A percentile compares a stretch with the other conserved stretches of the same genome.
Conservation (phyloP, 495 filamentous ascomycete species). For the Trichoderma parareesei region DNA sequence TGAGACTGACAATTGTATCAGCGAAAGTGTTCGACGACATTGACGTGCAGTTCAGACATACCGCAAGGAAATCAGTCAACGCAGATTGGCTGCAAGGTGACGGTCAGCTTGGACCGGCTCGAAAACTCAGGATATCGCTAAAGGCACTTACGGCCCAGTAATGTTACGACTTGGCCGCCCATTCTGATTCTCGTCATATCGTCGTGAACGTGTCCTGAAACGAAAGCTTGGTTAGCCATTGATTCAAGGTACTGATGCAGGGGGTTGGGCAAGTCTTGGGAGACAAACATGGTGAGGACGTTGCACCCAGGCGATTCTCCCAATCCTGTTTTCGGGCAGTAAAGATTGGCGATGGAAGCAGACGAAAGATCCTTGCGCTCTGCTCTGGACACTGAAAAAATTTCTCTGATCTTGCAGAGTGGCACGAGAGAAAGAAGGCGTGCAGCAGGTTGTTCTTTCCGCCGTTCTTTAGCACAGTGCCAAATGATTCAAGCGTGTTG, state of each 20-base stretch:
- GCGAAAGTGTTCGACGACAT: neutral
- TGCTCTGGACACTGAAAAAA: neutral
- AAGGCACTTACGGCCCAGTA: slow-evolving; percentile 27
- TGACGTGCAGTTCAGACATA: slow-evolving; percentile 33
- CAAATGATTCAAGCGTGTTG: neutral
- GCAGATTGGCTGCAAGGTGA: slow-evolving; percentile 50
- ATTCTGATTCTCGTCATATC: neutral
- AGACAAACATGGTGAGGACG: neutral
- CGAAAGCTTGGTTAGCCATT: neutral
- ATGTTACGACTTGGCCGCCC: slow-evolving; percentile 15
- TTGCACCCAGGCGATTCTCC: too few relatives aligned
- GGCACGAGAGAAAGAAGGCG: neutral
- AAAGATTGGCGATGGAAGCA: too few relatives aligned
- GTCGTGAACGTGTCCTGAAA: neutral
- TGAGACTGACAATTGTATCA: slow-evolving; percentile 48
- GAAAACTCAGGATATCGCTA: neutral
- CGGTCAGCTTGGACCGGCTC: slow-evolving; percentile 1
- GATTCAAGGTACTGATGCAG: neutral
- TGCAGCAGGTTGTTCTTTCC: neutral
- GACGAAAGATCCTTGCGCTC: neutral
- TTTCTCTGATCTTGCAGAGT: neutral
- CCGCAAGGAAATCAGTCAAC: slow-evolving; percentile 69
- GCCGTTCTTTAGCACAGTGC: neutral
- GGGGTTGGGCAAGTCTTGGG: neutral
- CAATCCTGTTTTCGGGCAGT: neutral